phyloP scores from a whole-genome alignment of 2,329 filamentous ascomycete genomes.

The Penicillium digitatum region DNA sequence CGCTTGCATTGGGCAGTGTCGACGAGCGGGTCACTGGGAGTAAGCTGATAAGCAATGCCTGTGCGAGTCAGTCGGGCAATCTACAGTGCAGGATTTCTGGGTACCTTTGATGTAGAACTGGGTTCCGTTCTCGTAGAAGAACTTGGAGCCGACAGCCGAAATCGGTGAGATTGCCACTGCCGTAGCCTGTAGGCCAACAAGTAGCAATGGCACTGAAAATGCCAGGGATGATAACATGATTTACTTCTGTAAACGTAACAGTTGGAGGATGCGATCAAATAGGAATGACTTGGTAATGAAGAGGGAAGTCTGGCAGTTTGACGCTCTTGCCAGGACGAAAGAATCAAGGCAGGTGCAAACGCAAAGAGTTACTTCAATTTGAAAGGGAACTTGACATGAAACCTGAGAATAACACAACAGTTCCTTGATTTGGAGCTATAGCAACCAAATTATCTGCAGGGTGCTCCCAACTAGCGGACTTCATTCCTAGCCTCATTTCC shows the following conservation, averaged over 20 bases:
- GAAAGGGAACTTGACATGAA: not conserved
- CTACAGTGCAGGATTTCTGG: not conserved
- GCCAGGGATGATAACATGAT: conserved; percentile 23
- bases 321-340: not conserved
- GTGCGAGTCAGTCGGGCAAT: conserved; percentile 13
- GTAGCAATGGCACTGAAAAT: conserved; percentile 22
- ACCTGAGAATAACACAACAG: not conserved
- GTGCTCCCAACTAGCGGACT: not conserved
- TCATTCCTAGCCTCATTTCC: conserved; percentile 1
- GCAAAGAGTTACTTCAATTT: not conserved
- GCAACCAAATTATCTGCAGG: conserved; percentile 5
- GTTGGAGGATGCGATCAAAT: not conserved
- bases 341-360: not conserved
- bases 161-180: conserved; percentile 52
- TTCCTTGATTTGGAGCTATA: conserved; percentile 8
- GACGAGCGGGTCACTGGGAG: conserved; percentile 69
- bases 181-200: conserved; percentile 28
- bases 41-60: conserved; percentile 70
- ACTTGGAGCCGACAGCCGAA: conserved; percentile 69
- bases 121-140: conserved; percentile 74
- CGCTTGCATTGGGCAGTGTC: conserved; percentile 70
- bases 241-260: conserved; percentile 3
- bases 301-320: not conserved
- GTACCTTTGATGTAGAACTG: conserved; percentile 82
- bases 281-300: not conserved